Evolutionary conservation across 305 asterid genomes (phyloP), one percentile per base, ranked within the genome.

Genomic region (Plantago rigida): DNA sequence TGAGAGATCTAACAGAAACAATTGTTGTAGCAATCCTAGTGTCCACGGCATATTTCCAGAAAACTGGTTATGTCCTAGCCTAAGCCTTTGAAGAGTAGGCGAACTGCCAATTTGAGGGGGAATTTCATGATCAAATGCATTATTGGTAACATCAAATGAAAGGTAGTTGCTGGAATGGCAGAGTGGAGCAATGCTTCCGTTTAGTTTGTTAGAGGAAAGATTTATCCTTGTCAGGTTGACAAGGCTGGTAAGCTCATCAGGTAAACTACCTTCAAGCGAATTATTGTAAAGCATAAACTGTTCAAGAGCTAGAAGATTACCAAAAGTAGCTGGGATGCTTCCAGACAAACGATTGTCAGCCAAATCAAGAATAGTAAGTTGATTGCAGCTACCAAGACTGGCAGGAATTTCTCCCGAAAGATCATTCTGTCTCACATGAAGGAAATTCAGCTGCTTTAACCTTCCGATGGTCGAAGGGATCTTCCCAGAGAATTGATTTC

Each of bases 211-310:
- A 64, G 76, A 78, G 3, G 96, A 84, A 12, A 90, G 73, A 72
- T 90, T 90, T 67, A 90, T 68, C 70, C 97, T 83, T 11, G 97
- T 87, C 68, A 90, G 56, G 77, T 90, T 90, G 12, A 76, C 46
- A n/a, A 85, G 74, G 13, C 59, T 59, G 60, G 62, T 57, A 34
- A 90, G 89, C 63, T 79, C 83, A 22, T 73, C 76, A 0, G 97
- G 94, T 13, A 90, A 71, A 64, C 13, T 78, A 52, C 97, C 97
- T 49, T 45, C 73, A 69, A 90, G 84, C 47, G 96, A 85, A 66
- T 90, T 87, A 77, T 90, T 87, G 62, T 90, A 90, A 3, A 90
- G 87, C 96, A 90, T 84, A 51, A 90, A 71, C 80, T 81, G 82
- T 61, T 82, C 75, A 59, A 90, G 83, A n/a, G 82, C 81, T 24